Evolutionary conservation across 2,329 filamentous ascomycete genomes (phyloP), one percentile per base, ranked within the genome.

Genomic region (Leptographium wingfieldii): DNA sequence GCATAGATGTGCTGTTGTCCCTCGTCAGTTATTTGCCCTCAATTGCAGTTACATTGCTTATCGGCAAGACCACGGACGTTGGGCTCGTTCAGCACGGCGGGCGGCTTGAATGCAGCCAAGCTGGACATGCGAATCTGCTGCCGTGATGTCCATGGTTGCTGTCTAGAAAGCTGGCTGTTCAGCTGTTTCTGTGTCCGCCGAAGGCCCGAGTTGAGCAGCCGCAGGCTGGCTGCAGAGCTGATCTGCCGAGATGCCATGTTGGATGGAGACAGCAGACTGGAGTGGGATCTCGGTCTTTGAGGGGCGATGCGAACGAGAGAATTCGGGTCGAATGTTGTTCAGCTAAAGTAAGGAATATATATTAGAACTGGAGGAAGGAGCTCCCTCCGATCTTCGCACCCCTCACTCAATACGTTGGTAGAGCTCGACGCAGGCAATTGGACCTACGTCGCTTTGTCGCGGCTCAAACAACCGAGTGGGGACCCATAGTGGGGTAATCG

Each of bases 41-140:
- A 40, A 16, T 38, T 10, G 6, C 12, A 19, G 2, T 5, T n/a
- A 55, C 16, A 6, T n/a, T 12, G 14, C 29, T n/a, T n/a, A 31
- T 33, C 52, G 2, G 5, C 31, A 40, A 16, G 35, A 16, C 38
- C 19, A 46, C 89, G 73, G 74, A 96, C 92, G 72, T 96, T 99
- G n/a, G 90, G 90, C 77, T 99, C 94, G 71, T 99, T 99, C 70
- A 83, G 78, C 67, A 96, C 83, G 64, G 85, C 85, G 56, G 94
- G 94, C 57, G 92, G 82, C 77, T 90, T 92, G 81, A 96, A 97
- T 63, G 84, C 80, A 56, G 91, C 92, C 64, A 95, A 78, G 9
- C 84, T 87, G 60, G 85, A 74, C 67, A 69, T 67, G 57, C 69
- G 74, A 51, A 63, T 61, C 59, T 67, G 65, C 40, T 61, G 53